A percentile compares a stretch with the other conserved stretches of the same genome.
Conservation (phyloP, 2,329 filamentous ascomycete genomes). For the Fusarium graminum region DNA sequence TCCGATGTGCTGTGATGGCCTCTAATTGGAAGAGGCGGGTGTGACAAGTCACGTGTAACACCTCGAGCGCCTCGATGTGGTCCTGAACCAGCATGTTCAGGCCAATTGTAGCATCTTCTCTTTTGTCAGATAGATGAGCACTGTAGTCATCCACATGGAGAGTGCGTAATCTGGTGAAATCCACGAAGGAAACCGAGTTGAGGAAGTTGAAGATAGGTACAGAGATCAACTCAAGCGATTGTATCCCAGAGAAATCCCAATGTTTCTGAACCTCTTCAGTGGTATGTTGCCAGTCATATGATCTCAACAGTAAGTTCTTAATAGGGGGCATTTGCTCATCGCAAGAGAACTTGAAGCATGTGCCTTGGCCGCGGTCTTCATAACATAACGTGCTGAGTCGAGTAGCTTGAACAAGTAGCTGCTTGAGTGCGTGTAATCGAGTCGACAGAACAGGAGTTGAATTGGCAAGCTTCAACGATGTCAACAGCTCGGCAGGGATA, state of each 20-base stretch:
- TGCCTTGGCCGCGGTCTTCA: constrained; percentile 60
- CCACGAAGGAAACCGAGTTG: constrained; percentile 54
- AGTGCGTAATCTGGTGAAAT: constrained; percentile 55
- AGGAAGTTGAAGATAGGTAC: constrained; percentile 62
- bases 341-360: constrained; percentile 57
- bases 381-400: constrained; percentile 58
- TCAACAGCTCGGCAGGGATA: constrained; percentile 56
- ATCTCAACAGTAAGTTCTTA: constrained; percentile 57
- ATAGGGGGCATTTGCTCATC: constrained; percentile 60
- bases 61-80: constrained; percentile 55
- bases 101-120: constrained; percentile 56
- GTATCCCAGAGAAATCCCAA: constrained; percentile 62
- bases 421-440: constrained; percentile 58
- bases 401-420: constrained; percentile 55
- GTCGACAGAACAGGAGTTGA: constrained; percentile 58
- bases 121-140: constrained; percentile 55
- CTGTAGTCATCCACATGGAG: constrained; percentile 62
- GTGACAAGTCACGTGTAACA: constrained; percentile 59
- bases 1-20: constrained; percentile 56
- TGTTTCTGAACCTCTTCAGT: constrained; percentile 55
- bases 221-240: constrained; percentile 57
- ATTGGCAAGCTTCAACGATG: constrained; percentile 57
- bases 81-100: constrained; percentile 57
- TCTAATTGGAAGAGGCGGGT: constrained; percentile 57
- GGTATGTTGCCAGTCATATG: constrained; percentile 64